A percentile compares a stretch with the other conserved stretches of the same genome.
Conservation (phyloP, 1,139 yeast species). For the Meyerozyma sp. region DNA sequence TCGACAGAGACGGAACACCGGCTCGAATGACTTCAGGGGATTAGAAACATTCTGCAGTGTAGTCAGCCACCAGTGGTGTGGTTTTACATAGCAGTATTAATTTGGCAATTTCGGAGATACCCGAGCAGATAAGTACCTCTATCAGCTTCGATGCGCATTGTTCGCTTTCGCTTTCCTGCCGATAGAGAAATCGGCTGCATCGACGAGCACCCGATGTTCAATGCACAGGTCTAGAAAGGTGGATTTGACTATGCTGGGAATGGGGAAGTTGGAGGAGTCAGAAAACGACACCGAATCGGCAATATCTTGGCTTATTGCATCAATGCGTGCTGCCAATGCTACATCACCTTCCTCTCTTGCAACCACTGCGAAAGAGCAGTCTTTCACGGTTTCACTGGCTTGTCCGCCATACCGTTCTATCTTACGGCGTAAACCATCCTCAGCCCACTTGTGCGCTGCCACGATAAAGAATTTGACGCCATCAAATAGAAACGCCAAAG, state of each 20-base stretch:
- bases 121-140: background rate
- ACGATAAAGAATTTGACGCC: conserved; percentile 21
- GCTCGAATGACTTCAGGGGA: no score
- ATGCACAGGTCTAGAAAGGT: conserved; percentile 42
- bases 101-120: background rate
- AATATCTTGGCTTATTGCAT: conserved; percentile 14
- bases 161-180: background rate
- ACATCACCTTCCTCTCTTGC: conserved; percentile 5
- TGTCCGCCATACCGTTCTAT: conserved; percentile 31
- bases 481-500: conserved; percentile 5
- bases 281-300: conserved; percentile 15
- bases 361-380: conserved; percentile 24
- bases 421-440: conserved; percentile 12
- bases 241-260: conserved; percentile 46
- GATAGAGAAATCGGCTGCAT: conserved; percentile 20
- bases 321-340: conserved; percentile 8
- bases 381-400: conserved; percentile 9
- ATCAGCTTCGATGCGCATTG: background rate
- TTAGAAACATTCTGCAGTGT: no score
- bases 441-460: conserved; percentile 5
- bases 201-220: conserved; percentile 33
- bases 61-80: no score
- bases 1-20: no score
- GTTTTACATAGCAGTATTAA: no score
- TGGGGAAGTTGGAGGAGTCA: conserved; percentile 11